These are phyloP conservation scores for Suillus spraguei DNA, from an alignment of 768 basidiomycete species.

Conservation along the genomic window DNA sequence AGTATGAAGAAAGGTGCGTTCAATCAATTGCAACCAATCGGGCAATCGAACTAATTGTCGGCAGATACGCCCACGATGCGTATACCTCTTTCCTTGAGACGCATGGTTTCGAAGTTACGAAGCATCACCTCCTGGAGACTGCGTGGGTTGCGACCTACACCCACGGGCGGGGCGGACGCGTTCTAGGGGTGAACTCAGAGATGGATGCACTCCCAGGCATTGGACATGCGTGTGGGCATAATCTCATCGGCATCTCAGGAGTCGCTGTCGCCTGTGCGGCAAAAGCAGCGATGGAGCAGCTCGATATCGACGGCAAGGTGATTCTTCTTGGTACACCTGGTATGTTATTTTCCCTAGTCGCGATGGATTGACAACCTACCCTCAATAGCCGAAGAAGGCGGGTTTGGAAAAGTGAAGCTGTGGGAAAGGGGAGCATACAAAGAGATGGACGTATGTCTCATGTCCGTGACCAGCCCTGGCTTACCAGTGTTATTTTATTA, in stretches of 20 bases:
- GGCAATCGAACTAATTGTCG: not conserved
- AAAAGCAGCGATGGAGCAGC: slow-evolving; percentile 61
- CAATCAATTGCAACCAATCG: not conserved
- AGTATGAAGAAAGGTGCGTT: slow-evolving; percentile 59
- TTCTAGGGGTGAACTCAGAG: slow-evolving; percentile 82
- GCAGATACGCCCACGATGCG: slow-evolving; percentile 70
- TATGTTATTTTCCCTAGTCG: slow-evolving; percentile 25
- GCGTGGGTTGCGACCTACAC: slow-evolving; percentile 75
- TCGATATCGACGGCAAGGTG: slow-evolving; percentile 68
- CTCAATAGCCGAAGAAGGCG: slow-evolving; percentile 72
- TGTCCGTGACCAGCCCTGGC: slow-evolving; percentile 42
- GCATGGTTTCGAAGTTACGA: slow-evolving; percentile 66
- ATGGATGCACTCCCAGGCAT: slow-evolving; percentile 65
- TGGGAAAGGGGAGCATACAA: slow-evolving; percentile 73
- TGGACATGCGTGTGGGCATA: slow-evolving; percentile 82
- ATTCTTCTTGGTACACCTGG: slow-evolving; percentile 80
- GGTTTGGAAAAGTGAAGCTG: slow-evolving; percentile 71
- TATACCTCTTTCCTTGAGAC: slow-evolving; percentile 67
- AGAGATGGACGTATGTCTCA: slow-evolving; percentile 76
- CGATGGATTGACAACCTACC: not conserved
- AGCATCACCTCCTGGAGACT: slow-evolving; percentile 64
- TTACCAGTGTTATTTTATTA: not conserved
- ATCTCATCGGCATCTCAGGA: slow-evolving; percentile 77
- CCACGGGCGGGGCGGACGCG: slow-evolving; percentile 66
- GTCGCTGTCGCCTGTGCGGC: slow-evolving; percentile 73